These are phyloP conservation scores for Globisporangium barbulae DNA, from an alignment of 352 stramenopile genomes.

Conservation along the genomic window DNA sequence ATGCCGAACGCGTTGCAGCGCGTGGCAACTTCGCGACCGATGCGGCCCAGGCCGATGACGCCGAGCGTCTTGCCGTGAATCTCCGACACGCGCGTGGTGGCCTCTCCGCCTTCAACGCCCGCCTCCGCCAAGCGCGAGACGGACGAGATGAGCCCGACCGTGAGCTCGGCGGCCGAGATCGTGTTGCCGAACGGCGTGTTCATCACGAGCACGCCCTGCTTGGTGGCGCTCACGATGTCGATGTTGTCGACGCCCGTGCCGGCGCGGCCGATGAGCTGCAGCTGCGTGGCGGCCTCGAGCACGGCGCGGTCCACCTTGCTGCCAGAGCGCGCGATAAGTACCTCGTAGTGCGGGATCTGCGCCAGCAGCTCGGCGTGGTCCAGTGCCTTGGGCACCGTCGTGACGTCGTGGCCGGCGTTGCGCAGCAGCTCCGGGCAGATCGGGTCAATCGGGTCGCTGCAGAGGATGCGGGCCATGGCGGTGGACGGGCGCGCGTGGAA, in stretches of 20 bases:
- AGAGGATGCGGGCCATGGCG: conserved; percentile 82
- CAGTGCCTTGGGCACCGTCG: conserved; percentile 38
- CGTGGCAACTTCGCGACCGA: conserved; percentile 92
- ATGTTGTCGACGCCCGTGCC: conserved; percentile 94
- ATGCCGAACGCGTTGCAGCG: conserved; percentile 93
- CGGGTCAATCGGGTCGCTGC: conserved; percentile 84
- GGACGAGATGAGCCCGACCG: conserved; percentile 87
- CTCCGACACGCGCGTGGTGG: conserved; percentile 45
- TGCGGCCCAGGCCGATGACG: conserved; percentile 93
- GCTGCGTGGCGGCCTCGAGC: conserved; percentile 47
- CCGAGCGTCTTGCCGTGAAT: conserved; percentile 92
- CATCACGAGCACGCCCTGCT: conserved; percentile 93
- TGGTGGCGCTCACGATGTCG: conserved; percentile 88
- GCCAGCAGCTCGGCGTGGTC: conserved; percentile 61
- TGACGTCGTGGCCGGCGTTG: conserved; percentile 83
- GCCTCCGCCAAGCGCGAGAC: conserved; percentile 42
- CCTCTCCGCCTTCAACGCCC: conserved; percentile 1
- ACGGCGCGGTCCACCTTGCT: conserved; percentile 75
- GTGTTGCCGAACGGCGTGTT: conserved; percentile 96
- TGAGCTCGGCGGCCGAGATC: conserved; percentile 94
- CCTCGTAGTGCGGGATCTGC: conserved; percentile 83
- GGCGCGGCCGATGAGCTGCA: conserved; percentile 88
- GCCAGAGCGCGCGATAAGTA: conserved; percentile 84
- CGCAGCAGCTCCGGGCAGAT: conserved; percentile 78
- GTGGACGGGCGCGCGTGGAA: conserved; percentile 39